These are phyloP conservation scores for Lasiosphaeria ovina DNA, from an alignment of 495 filamentous ascomycete species.

Conservation along the genomic window DNA sequence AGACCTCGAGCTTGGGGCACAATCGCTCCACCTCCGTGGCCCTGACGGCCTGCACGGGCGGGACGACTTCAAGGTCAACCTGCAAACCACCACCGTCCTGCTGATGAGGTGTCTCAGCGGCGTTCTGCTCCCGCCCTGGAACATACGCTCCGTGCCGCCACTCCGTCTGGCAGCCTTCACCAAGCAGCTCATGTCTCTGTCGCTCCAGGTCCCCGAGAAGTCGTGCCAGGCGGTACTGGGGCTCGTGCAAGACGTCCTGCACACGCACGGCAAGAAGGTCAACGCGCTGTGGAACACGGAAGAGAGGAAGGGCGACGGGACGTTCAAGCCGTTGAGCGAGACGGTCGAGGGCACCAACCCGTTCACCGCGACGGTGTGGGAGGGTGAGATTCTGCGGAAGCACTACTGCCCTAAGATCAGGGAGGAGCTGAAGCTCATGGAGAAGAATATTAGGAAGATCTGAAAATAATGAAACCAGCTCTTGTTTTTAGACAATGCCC, in stretches of 20 bases:
- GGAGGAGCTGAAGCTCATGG: constrained; percentile 68
- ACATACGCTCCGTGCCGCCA: constrained; percentile 63
- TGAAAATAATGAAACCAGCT: constrained; percentile 2
- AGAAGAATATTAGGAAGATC: constrained; percentile 49
- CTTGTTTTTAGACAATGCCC: not conserved
- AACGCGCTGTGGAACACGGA: constrained; percentile 53
- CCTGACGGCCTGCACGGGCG: constrained; percentile 51
- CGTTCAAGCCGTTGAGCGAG: constrained; percentile 51
- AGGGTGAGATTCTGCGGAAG: constrained; percentile 77
- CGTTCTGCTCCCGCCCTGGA: constrained; percentile 66
- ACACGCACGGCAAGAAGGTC: constrained; percentile 47
- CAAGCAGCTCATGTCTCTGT: constrained; percentile 81
- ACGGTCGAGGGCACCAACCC: constrained; percentile 82
- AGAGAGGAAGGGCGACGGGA: constrained; percentile 76
- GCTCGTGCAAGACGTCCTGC: constrained; percentile 69
- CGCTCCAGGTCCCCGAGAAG: constrained; percentile 87
- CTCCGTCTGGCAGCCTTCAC: constrained; percentile 82
- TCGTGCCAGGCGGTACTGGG: constrained; percentile 73
- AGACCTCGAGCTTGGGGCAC: constrained; percentile 80
- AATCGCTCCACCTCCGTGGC: constrained; percentile 76
- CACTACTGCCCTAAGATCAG: constrained; percentile 88
- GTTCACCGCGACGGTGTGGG: constrained; percentile 88
- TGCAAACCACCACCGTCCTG: constrained; percentile 87
- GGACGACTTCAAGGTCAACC: constrained; percentile 71
- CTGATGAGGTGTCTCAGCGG: constrained; percentile 80